These are phyloP conservation scores for Bidens hawaiensis DNA, from an alignment of 140 eudicot genomes.

Conservation along the genomic window DNA sequence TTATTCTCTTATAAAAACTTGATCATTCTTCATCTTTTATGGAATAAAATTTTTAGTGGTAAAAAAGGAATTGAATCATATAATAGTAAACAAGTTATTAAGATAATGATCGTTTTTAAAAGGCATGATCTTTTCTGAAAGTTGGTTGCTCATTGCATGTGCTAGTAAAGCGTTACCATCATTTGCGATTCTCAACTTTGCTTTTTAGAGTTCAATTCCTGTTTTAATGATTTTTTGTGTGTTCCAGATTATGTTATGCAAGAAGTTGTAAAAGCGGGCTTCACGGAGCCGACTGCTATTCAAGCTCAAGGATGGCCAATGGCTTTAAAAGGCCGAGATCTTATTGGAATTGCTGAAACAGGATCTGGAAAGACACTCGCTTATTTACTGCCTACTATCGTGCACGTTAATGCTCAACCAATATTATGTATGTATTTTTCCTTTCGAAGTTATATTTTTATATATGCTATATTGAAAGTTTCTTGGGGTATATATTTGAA, in stretches of 20 bases:
- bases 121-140: not conserved
- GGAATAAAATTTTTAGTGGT: not conserved
- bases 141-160: not conserved
- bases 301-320: constrained; percentile 99
- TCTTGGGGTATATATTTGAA: too few relatives aligned
- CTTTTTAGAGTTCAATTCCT: not conserved
- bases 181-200: not conserved
- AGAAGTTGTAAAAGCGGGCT: constrained; percentile 93
- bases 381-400: constrained; percentile 85
- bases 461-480: too few relatives aligned
- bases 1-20: not conserved
- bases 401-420: constrained; percentile 98
- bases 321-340: constrained; percentile 99
- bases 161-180: not conserved
- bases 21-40: not conserved
- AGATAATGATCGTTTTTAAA: not conserved
- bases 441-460: too few relatives aligned
- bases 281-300: constrained; percentile 94
- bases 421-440: constrained; percentile 24
- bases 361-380: constrained; percentile 99
- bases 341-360: constrained; percentile 98
- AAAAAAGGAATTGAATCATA: not conserved
- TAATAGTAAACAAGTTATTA: not conserved
- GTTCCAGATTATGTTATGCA: constrained; percentile 84
- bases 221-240: not conserved